Conservation (phyloP, 495 filamentous ascomycete species). For the Neurospora tetrasperma region DNA sequence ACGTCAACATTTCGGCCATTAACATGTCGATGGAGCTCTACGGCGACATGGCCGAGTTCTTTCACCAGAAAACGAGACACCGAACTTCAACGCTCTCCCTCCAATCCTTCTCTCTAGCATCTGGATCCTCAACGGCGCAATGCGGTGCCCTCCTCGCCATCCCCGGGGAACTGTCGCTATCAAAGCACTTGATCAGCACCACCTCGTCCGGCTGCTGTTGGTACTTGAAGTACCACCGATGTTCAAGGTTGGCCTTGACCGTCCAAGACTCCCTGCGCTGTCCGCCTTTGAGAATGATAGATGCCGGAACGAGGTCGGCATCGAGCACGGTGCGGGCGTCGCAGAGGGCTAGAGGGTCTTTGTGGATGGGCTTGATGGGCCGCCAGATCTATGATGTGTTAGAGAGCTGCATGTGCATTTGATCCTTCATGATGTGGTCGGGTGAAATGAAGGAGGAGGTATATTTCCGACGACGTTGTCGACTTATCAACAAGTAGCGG, state of each 20-base stretch:
- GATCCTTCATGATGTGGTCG: background rate
- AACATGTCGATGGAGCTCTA: constrained; percentile 21
- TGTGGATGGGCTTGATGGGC: constrained; percentile 52
- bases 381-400: constrained; percentile 44
- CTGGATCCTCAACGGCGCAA: constrained; percentile 49
- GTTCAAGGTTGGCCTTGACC: constrained; percentile 45
- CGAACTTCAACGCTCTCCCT: constrained; percentile 57
- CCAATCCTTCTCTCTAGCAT: constrained; percentile 30
- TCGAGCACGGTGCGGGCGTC: constrained; percentile 51
- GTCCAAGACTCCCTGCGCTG: constrained; percentile 55
- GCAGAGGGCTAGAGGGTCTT: constrained; percentile 54
- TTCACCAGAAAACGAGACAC: constrained; percentile 24
- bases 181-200: constrained; percentile 62
- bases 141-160: constrained; percentile 55
- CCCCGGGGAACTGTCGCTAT: constrained; percentile 48
- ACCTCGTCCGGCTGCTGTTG: constrained; percentile 54
- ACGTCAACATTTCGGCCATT: constrained; percentile 24
- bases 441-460: background rate
- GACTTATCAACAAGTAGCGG: background rate
- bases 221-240: constrained; percentile 73
- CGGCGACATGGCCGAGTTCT: constrained; percentile 32
- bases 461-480: background rate
- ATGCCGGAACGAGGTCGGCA: constrained; percentile 55
- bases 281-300: constrained; percentile 59
- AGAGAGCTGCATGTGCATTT: background rate